Evolutionary conservation across 1,284 basidiomycete genomes (phyloP).

Genomic region (Fomitopsis pinicola): DNA sequence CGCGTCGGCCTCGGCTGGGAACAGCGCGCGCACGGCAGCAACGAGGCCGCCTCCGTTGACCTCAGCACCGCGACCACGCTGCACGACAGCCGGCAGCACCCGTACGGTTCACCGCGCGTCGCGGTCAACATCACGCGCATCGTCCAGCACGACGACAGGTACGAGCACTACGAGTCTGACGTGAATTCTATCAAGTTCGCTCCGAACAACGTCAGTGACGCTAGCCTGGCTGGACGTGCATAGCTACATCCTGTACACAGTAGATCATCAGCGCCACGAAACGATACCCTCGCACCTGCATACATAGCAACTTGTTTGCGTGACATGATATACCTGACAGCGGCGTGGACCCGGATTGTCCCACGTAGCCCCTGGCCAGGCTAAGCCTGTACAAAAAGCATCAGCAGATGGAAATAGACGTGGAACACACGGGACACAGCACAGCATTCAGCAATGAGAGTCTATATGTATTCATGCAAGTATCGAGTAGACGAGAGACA

Average conservation of each 20-base stretch:
- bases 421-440: too few species aligned
- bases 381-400: too few species aligned
- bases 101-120: neutral
- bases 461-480: neutral
- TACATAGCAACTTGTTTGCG: neutral
- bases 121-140: slow-evolving; percentile 4
- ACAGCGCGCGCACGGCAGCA: neutral
- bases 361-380: too few species aligned
- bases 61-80: neutral
- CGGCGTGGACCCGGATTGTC: too few species aligned
- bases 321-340: too few species aligned
- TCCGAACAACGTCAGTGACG: neutral
- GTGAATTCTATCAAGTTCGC: neutral
- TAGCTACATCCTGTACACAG: neutral
- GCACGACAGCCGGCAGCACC: neutral
- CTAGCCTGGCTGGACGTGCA: neutral
- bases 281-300: neutral
- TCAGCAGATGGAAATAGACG: too few species aligned
- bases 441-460: neutral
- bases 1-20: slow-evolving; percentile 1
- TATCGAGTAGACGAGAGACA: neutral
- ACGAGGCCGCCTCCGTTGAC: neutral
- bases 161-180: neutral
- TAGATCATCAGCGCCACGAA: too few species aligned
- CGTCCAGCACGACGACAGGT: neutral